Conservation (phyloP, 2,329 filamentous ascomycete species). For the Sarocladium oryzae region DNA sequence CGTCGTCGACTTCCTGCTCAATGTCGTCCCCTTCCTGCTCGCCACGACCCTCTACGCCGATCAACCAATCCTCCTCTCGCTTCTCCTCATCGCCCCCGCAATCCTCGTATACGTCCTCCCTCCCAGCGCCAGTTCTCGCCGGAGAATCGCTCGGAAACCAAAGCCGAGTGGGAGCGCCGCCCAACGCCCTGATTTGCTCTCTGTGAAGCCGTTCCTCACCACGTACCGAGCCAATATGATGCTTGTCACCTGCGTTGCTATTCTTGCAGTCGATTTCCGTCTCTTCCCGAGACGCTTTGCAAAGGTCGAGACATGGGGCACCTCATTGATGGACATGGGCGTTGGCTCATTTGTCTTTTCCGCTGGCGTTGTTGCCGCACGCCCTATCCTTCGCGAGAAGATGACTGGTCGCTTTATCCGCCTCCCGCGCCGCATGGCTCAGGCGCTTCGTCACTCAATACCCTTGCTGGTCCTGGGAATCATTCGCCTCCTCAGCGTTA, state of each 20-base stretch:
- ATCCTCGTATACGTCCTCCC: conserved; percentile 53
- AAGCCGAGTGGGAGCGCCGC: conserved; percentile 31
- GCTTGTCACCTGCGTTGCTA: conserved; percentile 80
- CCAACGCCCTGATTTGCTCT: conserved; percentile 41
- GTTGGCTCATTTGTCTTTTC: conserved; percentile 98
- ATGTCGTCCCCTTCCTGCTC: conserved; percentile 74
- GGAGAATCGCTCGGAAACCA: conserved; percentile 37
- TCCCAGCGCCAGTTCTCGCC: conserved; percentile 21
- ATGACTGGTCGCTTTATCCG: conserved; percentile 7
- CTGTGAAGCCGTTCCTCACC: conserved; percentile 87
- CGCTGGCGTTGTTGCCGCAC: conserved; percentile 81
- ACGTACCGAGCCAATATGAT: conserved; percentile 89
- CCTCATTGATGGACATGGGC: conserved; percentile 96
- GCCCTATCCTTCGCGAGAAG: conserved; percentile 67
- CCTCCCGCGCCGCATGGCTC: conserved; percentile 1
- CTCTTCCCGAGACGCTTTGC: conserved; percentile 92
- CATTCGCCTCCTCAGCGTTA: conserved; percentile 79
- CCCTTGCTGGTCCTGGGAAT: conserved; percentile 76
- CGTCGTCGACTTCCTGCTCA: conserved; percentile 79
- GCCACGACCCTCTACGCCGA: conserved; percentile 80
- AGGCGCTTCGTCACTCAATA: conserved; percentile 67
- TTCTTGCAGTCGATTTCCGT: conserved; percentile 93
- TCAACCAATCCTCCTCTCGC: conserved; percentile 64
- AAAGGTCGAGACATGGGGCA: conserved; percentile 99
- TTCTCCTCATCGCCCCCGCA: conserved; percentile 68